Evolutionary conservation across 495 filamentous ascomycete species (phyloP), one percentile per base, ranked within the genome.

Genomic region (Platismatia glauca): DNA sequence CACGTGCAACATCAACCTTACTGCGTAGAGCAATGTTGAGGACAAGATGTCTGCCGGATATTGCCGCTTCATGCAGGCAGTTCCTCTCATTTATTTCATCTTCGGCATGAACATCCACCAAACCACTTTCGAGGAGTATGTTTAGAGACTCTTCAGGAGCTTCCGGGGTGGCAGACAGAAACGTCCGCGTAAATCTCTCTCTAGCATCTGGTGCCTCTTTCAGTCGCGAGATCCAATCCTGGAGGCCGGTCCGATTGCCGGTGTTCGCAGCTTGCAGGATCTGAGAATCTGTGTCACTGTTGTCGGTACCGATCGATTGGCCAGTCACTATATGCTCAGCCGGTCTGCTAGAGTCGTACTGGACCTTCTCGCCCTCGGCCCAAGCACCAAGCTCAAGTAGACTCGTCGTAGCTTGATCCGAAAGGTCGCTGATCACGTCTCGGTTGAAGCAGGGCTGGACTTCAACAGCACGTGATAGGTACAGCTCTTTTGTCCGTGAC

Each of bases 41-140:
- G 48, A 96, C 87, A 65, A 87, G 85, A 7, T 81, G 71, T 65
- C 89, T 89, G 9, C 90, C 91, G 58, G 91, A 93, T 20, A 97
- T 96, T 12, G 91, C 86, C 7, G 94, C 91, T 74, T 97, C 92
- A 64, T 98, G 94, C 44, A 98, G 79, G 70, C 91, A 95, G 70
- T 96, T 97, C 39, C 94, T 82, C 70, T 96, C 91, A 70, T 97
- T 98, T 69, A 98, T 97, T 68, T 97, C 92, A 70, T 98, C 95
- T 67, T 93, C 88, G 0, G 88, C 89, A 63, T 88, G 87, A 13
- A 97, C 79, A 71, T 97, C 86, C 48, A 98, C 89, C 57, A 95
- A 71, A 1, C 85, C 83, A 13, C 91, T 94, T 56, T 87, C 84
- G 20, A 97, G 76, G 27, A 98, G 80, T 11, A 89, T 76, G 34